Conservation (phyloP, 2,329 filamentous ascomycete species). For the Calonectria pseudoturangicola region DNA sequence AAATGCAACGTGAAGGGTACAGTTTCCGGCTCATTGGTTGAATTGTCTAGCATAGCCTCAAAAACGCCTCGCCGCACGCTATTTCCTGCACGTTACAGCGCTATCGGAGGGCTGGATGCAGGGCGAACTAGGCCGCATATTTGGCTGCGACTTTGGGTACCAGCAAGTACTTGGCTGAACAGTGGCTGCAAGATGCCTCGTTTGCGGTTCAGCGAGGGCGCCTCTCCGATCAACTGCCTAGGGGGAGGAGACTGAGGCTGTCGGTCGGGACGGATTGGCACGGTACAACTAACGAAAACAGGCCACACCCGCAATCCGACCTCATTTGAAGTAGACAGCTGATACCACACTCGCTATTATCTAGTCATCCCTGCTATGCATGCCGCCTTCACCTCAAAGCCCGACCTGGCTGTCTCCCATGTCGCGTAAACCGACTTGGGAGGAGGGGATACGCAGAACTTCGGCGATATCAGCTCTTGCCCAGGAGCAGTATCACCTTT, state of each 20-base stretch:
- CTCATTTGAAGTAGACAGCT: not conserved
- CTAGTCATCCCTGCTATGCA: conserved; percentile 33
- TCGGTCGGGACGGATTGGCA: not conserved
- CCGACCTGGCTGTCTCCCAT: conserved; percentile 30
- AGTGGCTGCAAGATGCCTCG: not conserved
- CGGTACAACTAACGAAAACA: conserved; percentile 1
- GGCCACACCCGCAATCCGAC: not conserved
- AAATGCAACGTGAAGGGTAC: too few species aligned
- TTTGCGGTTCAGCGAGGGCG: not conserved
- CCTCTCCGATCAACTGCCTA: not conserved
- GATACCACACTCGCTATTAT: not conserved
- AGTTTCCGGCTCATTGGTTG: too few species aligned
- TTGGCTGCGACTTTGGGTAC: not conserved
- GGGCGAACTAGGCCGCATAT: not conserved
- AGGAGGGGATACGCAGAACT: conserved; percentile 39
- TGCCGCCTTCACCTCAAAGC: conserved; percentile 37
- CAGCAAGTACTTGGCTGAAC: not conserved
- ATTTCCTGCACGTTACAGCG: conserved; percentile 1
- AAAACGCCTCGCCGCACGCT: conserved; percentile 16
- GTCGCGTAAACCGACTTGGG: conserved; percentile 35
- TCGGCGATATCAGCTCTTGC: conserved; percentile 33
- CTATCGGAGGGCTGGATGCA: not conserved
- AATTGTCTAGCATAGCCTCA: not conserved
- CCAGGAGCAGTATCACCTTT: conserved; percentile 35
- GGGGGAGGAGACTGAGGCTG: not conserved